Evolutionary conservation across 1,284 basidiomycete genomes (phyloP).

Genomic region (Xanthoconium separans): DNA sequence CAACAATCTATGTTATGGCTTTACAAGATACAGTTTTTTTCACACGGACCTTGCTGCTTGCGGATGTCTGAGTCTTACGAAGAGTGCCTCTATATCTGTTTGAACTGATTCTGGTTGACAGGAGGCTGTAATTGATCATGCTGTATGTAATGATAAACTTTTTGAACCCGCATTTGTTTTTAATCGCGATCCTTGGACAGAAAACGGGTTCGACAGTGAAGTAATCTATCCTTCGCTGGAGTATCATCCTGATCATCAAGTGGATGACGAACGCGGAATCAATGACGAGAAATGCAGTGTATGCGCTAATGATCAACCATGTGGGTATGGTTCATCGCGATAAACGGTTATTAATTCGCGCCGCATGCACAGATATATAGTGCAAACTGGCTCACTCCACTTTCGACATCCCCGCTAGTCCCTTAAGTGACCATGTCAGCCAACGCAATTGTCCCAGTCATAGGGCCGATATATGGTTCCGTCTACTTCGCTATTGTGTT

Average conservation of each 20-base stretch:
- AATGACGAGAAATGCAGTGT: background rate
- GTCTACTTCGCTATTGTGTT: conserved; percentile 1
- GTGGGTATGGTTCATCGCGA: background rate
- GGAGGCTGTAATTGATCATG: too few species aligned
- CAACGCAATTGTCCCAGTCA: background rate
- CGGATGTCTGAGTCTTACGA: too few species aligned
- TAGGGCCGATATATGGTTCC: background rate
- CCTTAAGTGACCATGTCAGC: background rate
- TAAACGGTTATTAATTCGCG: background rate
- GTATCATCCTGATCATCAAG: background rate
- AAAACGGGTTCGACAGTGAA: too few species aligned
- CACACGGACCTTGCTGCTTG: too few species aligned
- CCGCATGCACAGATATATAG: background rate
- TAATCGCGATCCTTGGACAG: too few species aligned
- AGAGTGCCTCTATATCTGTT: too few species aligned
- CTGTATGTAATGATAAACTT: too few species aligned
- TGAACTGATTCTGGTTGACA: too few species aligned
- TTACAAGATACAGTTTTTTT: too few species aligned
- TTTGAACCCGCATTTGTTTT: too few species aligned
- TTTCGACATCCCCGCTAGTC: background rate
- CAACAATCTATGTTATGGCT: too few species aligned
- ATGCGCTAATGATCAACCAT: background rate
- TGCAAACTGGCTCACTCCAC: background rate
- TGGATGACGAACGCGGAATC: background rate
- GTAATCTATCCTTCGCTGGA: background rate